Percentiles rank a stretch among this genome's conserved stretches.
These are phyloP conservation scores for Cicer chorassanicum DNA, from an alignment of 306 rosid genomes.

Conservation along the genomic window DNA sequence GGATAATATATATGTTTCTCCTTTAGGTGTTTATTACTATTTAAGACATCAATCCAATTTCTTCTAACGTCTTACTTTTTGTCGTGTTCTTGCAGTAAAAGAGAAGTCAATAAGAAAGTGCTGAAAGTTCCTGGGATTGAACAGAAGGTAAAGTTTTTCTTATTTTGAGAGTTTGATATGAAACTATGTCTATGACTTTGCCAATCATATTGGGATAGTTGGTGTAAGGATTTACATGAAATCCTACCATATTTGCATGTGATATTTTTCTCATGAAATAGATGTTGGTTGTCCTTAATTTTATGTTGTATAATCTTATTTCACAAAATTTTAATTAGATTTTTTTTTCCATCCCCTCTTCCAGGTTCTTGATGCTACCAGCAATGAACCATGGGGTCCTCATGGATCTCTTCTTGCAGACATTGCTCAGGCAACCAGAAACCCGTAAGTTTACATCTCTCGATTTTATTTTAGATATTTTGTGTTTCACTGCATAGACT, in stretches of 20 bases:
- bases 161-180: constrained; percentile 26
- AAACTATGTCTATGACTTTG: constrained; percentile 24
- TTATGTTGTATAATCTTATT: constrained; percentile 9
- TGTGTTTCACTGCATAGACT: constrained; percentile 29
- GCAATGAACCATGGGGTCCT: constrained; percentile 99
- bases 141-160: constrained; percentile 73
- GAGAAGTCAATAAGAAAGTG: constrained; percentile 96
- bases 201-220: constrained; percentile 12
- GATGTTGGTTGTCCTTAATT: not conserved
- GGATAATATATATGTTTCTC: not conserved
- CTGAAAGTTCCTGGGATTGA: constrained; percentile 97
- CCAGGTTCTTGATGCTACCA: constrained; percentile 97
- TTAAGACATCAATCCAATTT: constrained; percentile 17
- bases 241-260: constrained; percentile 3
- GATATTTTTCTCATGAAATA: constrained; percentile 17
- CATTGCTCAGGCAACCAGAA: constrained; percentile 89
- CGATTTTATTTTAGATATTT: constrained; percentile 41
- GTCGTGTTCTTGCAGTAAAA: constrained; percentile 67
- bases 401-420: constrained; percentile 98
- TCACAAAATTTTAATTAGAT: constrained; percentile 29
- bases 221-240: constrained; percentile 13
- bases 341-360: constrained; percentile 10
- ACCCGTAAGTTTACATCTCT: constrained; percentile 65
- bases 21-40: constrained; percentile 38
- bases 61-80: constrained; percentile 30